A percentile compares a stretch with the other conserved stretches of the same genome.
Evolutionary conservation across 2,329 filamentous ascomycete genomes (phyloP).

Genomic region (Diaporthe amygdali): DNA sequence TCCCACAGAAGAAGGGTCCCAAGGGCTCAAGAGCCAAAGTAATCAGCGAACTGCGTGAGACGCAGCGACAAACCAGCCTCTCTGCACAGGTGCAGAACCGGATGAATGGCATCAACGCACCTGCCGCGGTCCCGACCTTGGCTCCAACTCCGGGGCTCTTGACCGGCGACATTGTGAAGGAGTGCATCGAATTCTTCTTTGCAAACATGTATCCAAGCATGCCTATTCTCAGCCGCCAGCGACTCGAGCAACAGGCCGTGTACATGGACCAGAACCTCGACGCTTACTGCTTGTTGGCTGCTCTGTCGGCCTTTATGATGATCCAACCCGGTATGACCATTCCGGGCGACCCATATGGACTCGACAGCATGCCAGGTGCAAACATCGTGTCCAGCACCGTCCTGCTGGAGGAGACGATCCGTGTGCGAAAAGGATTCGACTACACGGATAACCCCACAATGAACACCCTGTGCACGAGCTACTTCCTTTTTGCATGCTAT

Average conservation of each 20-base stretch:
- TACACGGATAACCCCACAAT: slow-evolving; percentile 61
- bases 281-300: slow-evolving; percentile 67
- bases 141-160: slow-evolving; percentile 65
- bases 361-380: slow-evolving; percentile 61
- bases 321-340: slow-evolving; percentile 72
- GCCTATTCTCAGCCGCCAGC: slow-evolving; percentile 65
- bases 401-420: slow-evolving; percentile 69
- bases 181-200: slow-evolving; percentile 73
- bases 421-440: slow-evolving; percentile 68
- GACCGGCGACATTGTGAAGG: slow-evolving; percentile 66
- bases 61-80: slow-evolving; percentile 69
- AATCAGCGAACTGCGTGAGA: slow-evolving; percentile 74
- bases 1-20: slow-evolving; percentile 78
- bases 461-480: slow-evolving; percentile 73
- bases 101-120: slow-evolving; percentile 58
- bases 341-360: slow-evolving; percentile 61
- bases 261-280: slow-evolving; percentile 68
- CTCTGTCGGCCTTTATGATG: slow-evolving; percentile 72
- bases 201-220: slow-evolving; percentile 68
- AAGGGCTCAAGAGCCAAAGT: slow-evolving; percentile 78
- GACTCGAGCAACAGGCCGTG: slow-evolving; percentile 62
- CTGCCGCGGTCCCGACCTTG: slow-evolving; percentile 52
- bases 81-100: slow-evolving; percentile 66
- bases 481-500: slow-evolving; percentile 77
- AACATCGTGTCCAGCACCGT: slow-evolving; percentile 69